Evolutionary conservation across 768 basidiomycete species (phyloP).

Genomic region (Tricholoma sp.): DNA sequence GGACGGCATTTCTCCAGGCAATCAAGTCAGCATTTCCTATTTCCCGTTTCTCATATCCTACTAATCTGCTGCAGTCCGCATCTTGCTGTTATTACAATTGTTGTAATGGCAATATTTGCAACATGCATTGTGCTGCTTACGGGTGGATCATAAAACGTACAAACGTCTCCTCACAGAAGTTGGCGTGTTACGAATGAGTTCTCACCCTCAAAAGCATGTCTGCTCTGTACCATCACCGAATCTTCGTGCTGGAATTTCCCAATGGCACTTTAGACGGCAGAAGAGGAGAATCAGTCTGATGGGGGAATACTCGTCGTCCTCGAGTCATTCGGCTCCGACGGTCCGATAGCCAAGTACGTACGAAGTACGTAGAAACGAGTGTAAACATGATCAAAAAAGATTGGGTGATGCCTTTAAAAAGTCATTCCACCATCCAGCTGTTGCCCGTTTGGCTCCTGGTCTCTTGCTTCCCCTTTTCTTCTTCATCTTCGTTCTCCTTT

Average conservation of each 20-base stretch:
- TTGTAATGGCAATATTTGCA: slow-evolving; percentile 43
- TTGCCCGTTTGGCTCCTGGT: too few relatives aligned
- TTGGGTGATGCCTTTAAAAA: slow-evolving; percentile 10
- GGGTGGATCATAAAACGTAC: slow-evolving; percentile 19
- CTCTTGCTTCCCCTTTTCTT: slow-evolving; percentile 4
- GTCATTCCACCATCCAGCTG: not conserved
- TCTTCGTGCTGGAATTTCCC: too few relatives aligned
- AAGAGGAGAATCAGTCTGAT: too few relatives aligned
- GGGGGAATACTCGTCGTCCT: too few relatives aligned
- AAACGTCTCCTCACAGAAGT: not conserved
- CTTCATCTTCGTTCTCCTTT: slow-evolving; percentile 16
- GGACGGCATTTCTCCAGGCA: slow-evolving; percentile 55
- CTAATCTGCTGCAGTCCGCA: slow-evolving; percentile 36
- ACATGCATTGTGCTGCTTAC: slow-evolving; percentile 48
- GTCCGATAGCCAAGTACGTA: too few relatives aligned
- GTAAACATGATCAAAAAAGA: not conserved
- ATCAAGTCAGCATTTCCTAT: slow-evolving; percentile 40
- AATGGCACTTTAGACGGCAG: too few relatives aligned
- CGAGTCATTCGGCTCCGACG: too few relatives aligned
- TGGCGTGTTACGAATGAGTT: not conserved
- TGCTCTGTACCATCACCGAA: too few relatives aligned
- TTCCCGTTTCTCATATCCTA: not conserved
- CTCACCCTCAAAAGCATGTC: not conserved
- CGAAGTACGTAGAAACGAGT: not conserved
- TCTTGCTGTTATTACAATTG: slow-evolving; percentile 43